phyloP scores from a whole-genome alignment of 768 basidiomycete genomes.

The Gyrodon lividus region DNA sequence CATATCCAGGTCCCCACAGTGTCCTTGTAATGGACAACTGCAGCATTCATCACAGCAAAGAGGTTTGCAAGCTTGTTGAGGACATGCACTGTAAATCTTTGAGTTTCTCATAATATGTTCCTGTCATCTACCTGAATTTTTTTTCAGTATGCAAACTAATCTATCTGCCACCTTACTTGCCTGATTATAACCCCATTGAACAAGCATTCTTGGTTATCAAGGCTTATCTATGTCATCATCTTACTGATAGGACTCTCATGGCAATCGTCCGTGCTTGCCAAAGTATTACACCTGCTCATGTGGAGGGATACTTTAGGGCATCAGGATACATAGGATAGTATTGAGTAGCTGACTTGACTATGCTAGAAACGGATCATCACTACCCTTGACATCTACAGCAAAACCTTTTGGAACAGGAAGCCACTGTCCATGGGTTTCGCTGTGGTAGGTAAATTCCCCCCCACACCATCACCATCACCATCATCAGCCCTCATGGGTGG shows the following conservation, averaged over 20 bases:
- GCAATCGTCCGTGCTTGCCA: conserved; percentile 27
- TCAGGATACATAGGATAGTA: conserved; percentile 20
- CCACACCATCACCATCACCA: not conserved
- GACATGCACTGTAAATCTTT: conserved; percentile 18
- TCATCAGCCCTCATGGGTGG: not conserved
- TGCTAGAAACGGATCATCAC: not conserved
- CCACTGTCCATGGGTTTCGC: not conserved
- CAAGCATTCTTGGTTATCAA: conserved; percentile 30
- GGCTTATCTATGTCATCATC: conserved; percentile 9
- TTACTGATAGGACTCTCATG: conserved; percentile 3
- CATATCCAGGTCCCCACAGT: conserved; percentile 13
- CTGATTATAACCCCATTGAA: conserved; percentile 34
- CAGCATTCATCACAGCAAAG: conserved; percentile 22
- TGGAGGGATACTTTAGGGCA: conserved; percentile 21
- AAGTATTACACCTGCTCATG: conserved; percentile 21
- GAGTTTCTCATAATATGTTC: not conserved
- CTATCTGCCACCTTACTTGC: conserved; percentile 32
- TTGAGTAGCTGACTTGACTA: not conserved
- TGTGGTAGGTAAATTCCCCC: not conserved
- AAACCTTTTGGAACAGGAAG: conserved; percentile 2
- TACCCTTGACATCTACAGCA: not conserved
- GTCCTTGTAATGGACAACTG: conserved; percentile 28
- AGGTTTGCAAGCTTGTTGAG: conserved; percentile 18
- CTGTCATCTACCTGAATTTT: not conserved
- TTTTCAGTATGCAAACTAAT: conserved; percentile 24